A percentile compares a stretch with the other conserved stretches of the same genome.
Evolutionary conservation across 2,329 filamentous ascomycete species (phyloP).

Genomic region (Sclerotinia glacialis): DNA sequence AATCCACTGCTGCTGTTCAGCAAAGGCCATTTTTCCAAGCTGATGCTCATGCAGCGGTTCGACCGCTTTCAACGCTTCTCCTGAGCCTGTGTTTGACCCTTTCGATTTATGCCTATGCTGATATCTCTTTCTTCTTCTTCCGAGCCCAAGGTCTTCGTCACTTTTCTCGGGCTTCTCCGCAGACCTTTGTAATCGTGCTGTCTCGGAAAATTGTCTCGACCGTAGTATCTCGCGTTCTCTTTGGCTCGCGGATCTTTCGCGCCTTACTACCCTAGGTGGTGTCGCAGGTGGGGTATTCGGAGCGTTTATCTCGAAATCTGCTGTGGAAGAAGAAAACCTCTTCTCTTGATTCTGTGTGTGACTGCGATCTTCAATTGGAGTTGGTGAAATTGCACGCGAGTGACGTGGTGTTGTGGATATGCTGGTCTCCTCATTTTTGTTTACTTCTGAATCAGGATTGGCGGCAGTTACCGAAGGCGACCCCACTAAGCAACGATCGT

Average conservation of each 20-base stretch:
- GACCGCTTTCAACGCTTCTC: constrained; percentile 35
- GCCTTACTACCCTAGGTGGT: constrained; percentile 17
- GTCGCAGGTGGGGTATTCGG: constrained; percentile 22
- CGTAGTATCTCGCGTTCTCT: constrained; percentile 19
- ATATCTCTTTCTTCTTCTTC: constrained; percentile 21
- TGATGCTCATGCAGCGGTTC: constrained; percentile 38
- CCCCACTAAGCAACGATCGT: constrained; percentile 23
- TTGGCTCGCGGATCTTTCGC: constrained; percentile 23
- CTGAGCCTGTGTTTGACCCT: constrained; percentile 20
- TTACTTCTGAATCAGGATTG: constrained; percentile 21
- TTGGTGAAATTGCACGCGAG: constrained; percentile 18
- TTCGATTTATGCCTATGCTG: constrained; percentile 19
- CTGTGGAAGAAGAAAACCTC: constrained; percentile 19
- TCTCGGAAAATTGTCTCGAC: constrained; percentile 22
- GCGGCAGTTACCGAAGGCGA: constrained; percentile 13
- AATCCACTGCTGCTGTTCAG: constrained; percentile 66
- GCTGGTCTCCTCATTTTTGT: constrained; percentile 20
- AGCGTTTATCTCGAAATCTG: constrained; percentile 19
- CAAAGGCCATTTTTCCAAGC: constrained; percentile 57
- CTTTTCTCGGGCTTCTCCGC: constrained; percentile 1
- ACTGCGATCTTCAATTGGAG: constrained; percentile 16
- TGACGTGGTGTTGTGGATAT: constrained; percentile 22
- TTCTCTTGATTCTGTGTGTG: constrained; percentile 13
- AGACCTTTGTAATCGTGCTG: constrained; percentile 21
- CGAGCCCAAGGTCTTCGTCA: constrained; percentile 8